These are phyloP conservation scores for Fusarium sp. DNA, from an alignment of 2,329 filamentous ascomycete genomes.

Conservation along the genomic window DNA sequence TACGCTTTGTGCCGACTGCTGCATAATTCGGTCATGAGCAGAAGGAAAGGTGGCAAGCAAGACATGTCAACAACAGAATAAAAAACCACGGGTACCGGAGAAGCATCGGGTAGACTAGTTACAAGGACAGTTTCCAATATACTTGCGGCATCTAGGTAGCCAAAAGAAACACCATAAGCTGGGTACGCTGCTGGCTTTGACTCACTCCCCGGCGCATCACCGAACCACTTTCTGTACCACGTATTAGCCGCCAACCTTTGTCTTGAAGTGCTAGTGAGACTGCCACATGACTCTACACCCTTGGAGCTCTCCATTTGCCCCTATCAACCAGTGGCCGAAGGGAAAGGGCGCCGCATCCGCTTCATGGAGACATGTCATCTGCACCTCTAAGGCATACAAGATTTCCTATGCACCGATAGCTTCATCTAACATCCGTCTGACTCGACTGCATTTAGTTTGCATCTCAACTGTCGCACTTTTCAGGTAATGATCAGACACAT, in stretches of 20 bases:
- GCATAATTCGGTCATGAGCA: background rate
- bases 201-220: background rate
- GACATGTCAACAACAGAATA: background rate
- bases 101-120: background rate
- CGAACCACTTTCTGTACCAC: background rate
- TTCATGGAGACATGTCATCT: background rate
- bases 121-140: background rate
- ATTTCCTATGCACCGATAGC: background rate
- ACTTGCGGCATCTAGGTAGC: background rate
- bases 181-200: background rate
- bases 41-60: background rate
- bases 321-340: background rate
- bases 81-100: background rate
- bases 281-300: background rate
- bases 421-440: background rate
- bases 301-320: background rate
- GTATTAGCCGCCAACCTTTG: background rate
- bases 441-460: background rate
- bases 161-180: background rate
- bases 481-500: background rate
- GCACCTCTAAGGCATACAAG: background rate
- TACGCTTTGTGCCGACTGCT: background rate
- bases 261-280: background rate
- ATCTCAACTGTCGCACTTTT: background rate
- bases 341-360: background rate